Base-by-base conservation (phyloP, 768 basidiomycete species). In the Favolaschia claudopus region DNA sequence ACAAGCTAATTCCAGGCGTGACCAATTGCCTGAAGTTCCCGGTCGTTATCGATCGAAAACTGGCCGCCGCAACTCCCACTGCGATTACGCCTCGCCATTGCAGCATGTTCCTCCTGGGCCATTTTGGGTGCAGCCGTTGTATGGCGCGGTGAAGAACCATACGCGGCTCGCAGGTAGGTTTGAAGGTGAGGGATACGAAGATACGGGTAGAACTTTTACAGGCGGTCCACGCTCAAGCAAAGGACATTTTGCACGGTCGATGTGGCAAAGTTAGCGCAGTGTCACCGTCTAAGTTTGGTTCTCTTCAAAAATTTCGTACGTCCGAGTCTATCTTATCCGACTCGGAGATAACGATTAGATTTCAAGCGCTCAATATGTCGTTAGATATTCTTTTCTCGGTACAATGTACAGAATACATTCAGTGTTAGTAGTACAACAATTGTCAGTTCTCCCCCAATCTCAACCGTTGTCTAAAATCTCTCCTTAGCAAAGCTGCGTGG, bases 71-170 rank as follows among this genome's bases (percentile, higher is more conserved):
- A 46, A 78, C 65, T 34, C 79, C 78, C 51, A 76, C 76, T 22
- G 77, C 74, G 45, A 81, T 48, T 5, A 76, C 77, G 12, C 78
- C 74, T 57, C 75, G 72, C 76, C 76, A 79, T 69, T 73, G 69
- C 32, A 78, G 14, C 19, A 55, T n/a, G 13, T 63, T 47, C 27
- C 58, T 39, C 29, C n/a, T n/a, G n/a, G 39, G 56, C 6, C 54
- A 44, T 20, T 43, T 56, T 27, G 62, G 57, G 13, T 60, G 62
- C 37, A 59, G 24, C 12, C 44, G 52, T 24, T 50, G 52, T 31
- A 54, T 15, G 2, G 43, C 57, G 25, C 37, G 25, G 34, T 4
- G 19, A 40, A 64, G 52, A 22, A 49, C 58, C 62, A 64, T 62
- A 44, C n/a, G 45, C 25, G 29, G 2, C 15, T 14, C 24, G 13